phyloP scores from a whole-genome alignment of 2,329 filamentous ascomycete species.

The Fusarium zealandicum region DNA sequence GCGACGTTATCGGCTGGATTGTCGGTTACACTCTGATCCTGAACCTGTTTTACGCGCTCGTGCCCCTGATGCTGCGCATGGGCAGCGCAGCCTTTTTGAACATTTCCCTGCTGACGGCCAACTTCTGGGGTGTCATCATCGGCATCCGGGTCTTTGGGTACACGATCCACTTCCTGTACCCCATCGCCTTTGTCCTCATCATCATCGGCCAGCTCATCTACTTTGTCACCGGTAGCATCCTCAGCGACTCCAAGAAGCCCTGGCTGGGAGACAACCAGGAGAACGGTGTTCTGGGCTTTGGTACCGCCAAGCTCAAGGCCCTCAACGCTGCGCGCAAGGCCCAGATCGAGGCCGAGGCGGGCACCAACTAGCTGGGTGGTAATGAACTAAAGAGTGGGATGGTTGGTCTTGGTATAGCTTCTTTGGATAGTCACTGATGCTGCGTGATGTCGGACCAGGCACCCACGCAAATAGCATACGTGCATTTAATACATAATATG shows the following conservation, averaged over 20 bases:
- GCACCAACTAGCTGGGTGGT: constrained; percentile 3
- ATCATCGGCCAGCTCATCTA: constrained; percentile 86
- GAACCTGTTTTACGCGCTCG: constrained; percentile 84
- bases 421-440: too few species aligned
- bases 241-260: constrained; percentile 92
- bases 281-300: constrained; percentile 77
- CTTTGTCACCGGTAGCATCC: constrained; percentile 80
- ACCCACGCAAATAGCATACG: too few species aligned
- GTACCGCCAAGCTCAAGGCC: constrained; percentile 83
- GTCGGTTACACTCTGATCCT: constrained; percentile 89
- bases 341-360: constrained; percentile 42
- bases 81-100: constrained; percentile 95
- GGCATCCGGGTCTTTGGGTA: constrained; percentile 86
- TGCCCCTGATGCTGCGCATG: constrained; percentile 87
- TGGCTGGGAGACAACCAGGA: constrained; percentile 93
- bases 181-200: constrained; percentile 93
- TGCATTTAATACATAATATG: too few species aligned
- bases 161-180: constrained; percentile 87
- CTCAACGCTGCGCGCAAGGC: constrained; percentile 62
- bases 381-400: too few species aligned
- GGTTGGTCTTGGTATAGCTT: too few species aligned
- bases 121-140: constrained; percentile 97
- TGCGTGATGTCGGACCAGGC: too few species aligned
- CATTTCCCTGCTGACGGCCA: constrained; percentile 89
- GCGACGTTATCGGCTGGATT: constrained; percentile 78